phyloP scores from a whole-genome alignment of 257 asterid species.

The Solanum pimpinellifolium region DNA sequence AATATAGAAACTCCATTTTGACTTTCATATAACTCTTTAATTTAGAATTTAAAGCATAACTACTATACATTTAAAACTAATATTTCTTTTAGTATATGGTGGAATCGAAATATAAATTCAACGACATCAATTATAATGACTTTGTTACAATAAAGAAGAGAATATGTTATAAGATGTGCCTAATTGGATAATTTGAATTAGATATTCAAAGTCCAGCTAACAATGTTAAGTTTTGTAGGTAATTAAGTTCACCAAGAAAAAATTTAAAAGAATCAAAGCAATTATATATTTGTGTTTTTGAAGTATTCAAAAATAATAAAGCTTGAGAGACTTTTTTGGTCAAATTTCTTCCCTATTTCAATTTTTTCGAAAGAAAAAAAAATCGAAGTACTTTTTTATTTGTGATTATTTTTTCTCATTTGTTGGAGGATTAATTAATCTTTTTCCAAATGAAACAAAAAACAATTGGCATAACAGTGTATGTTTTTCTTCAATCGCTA shows the following conservation, averaged over 20 bases:
- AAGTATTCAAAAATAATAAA: neutral
- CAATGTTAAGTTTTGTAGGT: neutral
- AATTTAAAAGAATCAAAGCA: too few relatives aligned
- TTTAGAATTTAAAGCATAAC: neutral
- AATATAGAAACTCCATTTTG: neutral
- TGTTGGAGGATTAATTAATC: neutral
- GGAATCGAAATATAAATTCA: neutral
- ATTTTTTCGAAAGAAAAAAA: neutral
- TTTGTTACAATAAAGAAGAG: neutral
- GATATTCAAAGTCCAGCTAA: neutral
- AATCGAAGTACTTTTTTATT: neutral
- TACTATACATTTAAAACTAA: neutral
- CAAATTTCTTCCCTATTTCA: neutral
- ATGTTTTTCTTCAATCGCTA: neutral
- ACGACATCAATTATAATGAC: neutral
- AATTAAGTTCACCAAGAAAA: neutral
- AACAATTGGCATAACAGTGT: neutral
- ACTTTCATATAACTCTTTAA: neutral
- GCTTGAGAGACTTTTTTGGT: neutral
- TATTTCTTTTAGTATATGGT: neutral
- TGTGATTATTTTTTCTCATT: neutral
- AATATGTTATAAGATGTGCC: neutral
- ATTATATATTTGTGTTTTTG: too few relatives aligned
- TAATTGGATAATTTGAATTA: neutral
- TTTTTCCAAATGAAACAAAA: neutral